These are phyloP conservation scores for Amaranthus cruentus DNA, from an alignment of 148 eudicot species.

Conservation along the genomic window DNA sequence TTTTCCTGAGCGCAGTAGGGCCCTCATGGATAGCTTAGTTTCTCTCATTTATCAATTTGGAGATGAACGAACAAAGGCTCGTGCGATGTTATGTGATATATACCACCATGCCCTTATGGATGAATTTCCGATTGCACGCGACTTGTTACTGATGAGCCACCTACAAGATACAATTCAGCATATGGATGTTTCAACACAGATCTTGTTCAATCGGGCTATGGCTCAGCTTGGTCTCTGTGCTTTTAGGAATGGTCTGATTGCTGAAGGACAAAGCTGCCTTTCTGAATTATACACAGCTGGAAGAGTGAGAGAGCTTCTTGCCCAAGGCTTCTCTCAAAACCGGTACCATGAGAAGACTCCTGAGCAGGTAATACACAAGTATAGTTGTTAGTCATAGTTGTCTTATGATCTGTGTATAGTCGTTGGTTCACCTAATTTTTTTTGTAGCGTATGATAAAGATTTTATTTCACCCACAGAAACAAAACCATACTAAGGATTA, in stretches of 20 bases:
- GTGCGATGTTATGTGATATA: conserved; percentile 93
- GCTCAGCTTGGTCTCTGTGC: conserved; percentile 89
- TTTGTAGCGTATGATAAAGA: neutral
- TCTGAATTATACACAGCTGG: conserved; percentile 85
- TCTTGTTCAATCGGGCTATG: conserved; percentile 84
- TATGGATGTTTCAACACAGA: conserved; percentile 86
- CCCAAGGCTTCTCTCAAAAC: conserved; percentile 85
- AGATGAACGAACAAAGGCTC: conserved; percentile 88
- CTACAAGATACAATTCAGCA: conserved; percentile 80
- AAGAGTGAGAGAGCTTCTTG: conserved; percentile 87
- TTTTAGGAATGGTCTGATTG: conserved; percentile 69
- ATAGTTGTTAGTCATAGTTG: neutral
- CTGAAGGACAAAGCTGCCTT: conserved; percentile 76
- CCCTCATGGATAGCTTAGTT: conserved; percentile 76
- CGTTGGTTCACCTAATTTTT: neutral
- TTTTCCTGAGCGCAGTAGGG: conserved; percentile 68
- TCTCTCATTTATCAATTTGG: conserved; percentile 78
- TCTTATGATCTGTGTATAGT: neutral
- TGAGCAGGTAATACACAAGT: conserved; percentile 57
- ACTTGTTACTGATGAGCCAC: conserved; percentile 88
- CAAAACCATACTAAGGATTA: too few relatives aligned
- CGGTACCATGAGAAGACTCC: conserved; percentile 91
- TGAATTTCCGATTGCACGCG: conserved; percentile 70
- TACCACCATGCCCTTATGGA: conserved; percentile 86
- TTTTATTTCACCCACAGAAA: too few relatives aligned